Evolutionary conservation across 495 filamentous ascomycete genomes (phyloP).

Genomic region (Cladorrhinum samala): DNA sequence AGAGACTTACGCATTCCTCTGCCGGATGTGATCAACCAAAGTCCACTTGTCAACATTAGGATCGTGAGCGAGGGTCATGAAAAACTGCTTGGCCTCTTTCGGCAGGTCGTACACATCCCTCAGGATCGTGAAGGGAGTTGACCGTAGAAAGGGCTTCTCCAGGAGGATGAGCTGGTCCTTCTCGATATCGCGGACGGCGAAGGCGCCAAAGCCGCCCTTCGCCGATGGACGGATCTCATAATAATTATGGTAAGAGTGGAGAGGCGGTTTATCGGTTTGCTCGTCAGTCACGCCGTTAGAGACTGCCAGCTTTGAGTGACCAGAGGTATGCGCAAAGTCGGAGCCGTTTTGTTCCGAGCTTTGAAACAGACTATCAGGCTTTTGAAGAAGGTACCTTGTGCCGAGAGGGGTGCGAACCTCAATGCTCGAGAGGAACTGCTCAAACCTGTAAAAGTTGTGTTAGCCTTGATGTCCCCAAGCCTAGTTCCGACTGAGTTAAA

Average conservation of each 20-base stretch:
- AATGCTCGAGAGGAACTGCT: neutral
- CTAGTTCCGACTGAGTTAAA: too few species aligned
- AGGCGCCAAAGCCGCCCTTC: slow-evolving; percentile 26
- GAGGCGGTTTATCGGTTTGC: too few species aligned
- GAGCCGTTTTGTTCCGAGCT: neutral
- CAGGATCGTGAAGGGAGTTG: slow-evolving; percentile 8
- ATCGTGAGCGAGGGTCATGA: slow-evolving; percentile 11
- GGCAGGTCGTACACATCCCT: slow-evolving; percentile 14
- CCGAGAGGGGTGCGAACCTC: neutral
- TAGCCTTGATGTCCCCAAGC: too few species aligned
- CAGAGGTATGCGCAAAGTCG: too few species aligned
- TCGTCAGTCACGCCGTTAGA: too few species aligned
- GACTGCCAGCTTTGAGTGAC: too few species aligned
- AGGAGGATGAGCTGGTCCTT: slow-evolving; percentile 20
- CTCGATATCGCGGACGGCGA: slow-evolving; percentile 23
- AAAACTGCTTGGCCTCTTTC: slow-evolving; percentile 4
- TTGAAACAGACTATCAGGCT: neutral
- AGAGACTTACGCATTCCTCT: slow-evolving; percentile 25
- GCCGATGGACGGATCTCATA: slow-evolving; percentile 22
- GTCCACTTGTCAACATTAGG: slow-evolving; percentile 9
- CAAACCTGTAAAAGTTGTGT: neutral
- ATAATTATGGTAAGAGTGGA: slow-evolving; percentile 1
- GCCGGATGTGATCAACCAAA: slow-evolving; percentile 17
- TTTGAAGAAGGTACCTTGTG: neutral
- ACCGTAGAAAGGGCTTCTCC: slow-evolving; percentile 21